These are phyloP conservation scores for Magnusiomyces paraingens DNA, from an alignment of 1,139 yeast species.

Conservation along the genomic window DNA sequence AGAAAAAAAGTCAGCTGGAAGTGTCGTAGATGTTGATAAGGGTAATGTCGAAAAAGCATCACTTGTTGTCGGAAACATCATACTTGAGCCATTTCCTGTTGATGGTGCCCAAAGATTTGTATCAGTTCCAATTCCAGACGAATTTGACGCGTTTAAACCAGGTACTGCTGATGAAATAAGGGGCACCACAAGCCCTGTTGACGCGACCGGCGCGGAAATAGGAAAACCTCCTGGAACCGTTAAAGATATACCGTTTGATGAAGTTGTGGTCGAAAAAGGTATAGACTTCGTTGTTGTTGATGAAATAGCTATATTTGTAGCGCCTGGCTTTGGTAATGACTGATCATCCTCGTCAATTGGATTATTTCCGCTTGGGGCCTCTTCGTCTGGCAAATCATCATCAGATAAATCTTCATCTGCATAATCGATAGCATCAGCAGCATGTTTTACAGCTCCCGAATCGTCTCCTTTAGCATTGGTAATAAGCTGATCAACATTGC, in stretches of 20 bases:
- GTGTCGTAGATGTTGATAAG: not conserved
- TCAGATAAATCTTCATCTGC: conserved; percentile 94
- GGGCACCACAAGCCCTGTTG: too few relatives aligned
- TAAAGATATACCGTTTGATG: not conserved
- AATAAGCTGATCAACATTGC: not conserved
- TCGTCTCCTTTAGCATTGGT: conserved; percentile 20
- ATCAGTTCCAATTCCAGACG: too few relatives aligned
- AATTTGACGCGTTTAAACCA: too few relatives aligned
- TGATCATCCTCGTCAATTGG: conserved; percentile 26
- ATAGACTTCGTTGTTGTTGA: too few relatives aligned
- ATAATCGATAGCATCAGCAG: conserved; percentile 91
- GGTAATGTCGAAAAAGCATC: not conserved
- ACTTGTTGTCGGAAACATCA: not conserved
- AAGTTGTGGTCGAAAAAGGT: not conserved
- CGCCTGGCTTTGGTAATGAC: not conserved
- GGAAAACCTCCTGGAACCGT: not conserved
- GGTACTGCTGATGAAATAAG: too few relatives aligned
- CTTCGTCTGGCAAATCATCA: conserved; percentile 54
- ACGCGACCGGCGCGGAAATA: too few relatives aligned
- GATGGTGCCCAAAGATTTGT: not conserved
- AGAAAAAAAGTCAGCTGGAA: not conserved
- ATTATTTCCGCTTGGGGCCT: conserved; percentile 20
- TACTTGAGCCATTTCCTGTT: not conserved
- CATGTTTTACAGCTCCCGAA: conserved; percentile 49
- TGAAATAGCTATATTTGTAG: not conserved